Evolutionary conservation across 768 basidiomycete genomes (phyloP).

Genomic region (Tubosaeta sp.): DNA sequence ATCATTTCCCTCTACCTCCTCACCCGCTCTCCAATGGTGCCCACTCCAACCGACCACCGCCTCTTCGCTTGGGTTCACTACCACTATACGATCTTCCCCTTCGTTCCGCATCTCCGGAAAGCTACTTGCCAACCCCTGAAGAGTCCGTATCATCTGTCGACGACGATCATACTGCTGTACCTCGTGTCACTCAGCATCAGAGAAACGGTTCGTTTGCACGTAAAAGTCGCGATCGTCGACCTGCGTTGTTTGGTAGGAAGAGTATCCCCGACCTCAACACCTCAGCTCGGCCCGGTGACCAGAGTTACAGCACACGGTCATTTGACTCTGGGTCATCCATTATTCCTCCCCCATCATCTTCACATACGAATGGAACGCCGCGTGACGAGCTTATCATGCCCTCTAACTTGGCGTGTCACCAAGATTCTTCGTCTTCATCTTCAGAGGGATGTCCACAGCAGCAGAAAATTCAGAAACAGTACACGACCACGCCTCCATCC

Average conservation of each 20-base stretch:
- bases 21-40: slow-evolving; percentile 24
- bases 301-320: slow-evolving; percentile 19
- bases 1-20: slow-evolving; percentile 44
- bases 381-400: slow-evolving; percentile 34
- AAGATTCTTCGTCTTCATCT: slow-evolving; percentile 44
- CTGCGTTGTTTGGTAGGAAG: slow-evolving; percentile 58
- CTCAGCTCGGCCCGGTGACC: slow-evolving; percentile 36
- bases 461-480: slow-evolving; percentile 22
- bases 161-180: slow-evolving; percentile 34
- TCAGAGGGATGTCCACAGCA: slow-evolving; percentile 25
- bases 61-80: slow-evolving; percentile 45
- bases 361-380: slow-evolving; percentile 10
- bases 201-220: slow-evolving; percentile 50
- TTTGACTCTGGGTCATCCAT: slow-evolving; percentile 20
- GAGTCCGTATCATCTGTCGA: slow-evolving; percentile 51
- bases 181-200: slow-evolving; percentile 34
- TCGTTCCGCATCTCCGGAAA: slow-evolving; percentile 50
- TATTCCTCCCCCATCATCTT: slow-evolving; percentile 8
- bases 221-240: slow-evolving; percentile 34
- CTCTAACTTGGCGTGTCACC: slow-evolving; percentile 38
- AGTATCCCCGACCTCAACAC: slow-evolving; percentile 82
- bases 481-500: slow-evolving; percentile 29
- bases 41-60: slow-evolving; percentile 41
- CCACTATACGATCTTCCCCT: slow-evolving; percentile 40
- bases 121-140: slow-evolving; percentile 53